Evolutionary conservation across 2,329 filamentous ascomycete genomes (phyloP).

Genomic region (Paracorniculantispora psalliotae): DNA sequence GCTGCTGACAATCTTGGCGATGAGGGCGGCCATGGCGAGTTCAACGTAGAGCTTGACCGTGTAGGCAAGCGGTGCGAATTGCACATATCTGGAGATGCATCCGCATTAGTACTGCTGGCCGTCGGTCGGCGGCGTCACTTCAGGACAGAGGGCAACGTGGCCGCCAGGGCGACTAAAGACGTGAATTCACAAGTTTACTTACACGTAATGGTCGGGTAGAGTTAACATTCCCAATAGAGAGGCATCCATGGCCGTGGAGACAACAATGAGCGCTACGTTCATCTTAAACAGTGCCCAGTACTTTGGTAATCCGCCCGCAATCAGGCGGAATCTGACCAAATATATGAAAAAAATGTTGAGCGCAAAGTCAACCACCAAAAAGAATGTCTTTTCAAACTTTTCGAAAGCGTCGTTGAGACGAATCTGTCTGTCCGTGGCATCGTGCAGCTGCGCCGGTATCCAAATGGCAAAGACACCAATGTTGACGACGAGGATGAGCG

Average conservation of each 20-base stretch:
- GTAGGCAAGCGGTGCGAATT: constrained; percentile 14
- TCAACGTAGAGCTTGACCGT: constrained; percentile 15
- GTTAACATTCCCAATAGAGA: constrained; percentile 22
- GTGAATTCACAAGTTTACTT: neutral
- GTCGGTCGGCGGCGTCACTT: too few species aligned
- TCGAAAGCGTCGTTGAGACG: constrained; percentile 21
- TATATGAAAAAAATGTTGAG: constrained; percentile 48
- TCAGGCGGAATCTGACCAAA: constrained; percentile 40
- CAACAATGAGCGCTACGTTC: constrained; percentile 41
- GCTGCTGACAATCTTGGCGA: constrained; percentile 13
- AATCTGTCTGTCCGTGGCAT: constrained; percentile 9
- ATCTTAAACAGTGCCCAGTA: constrained; percentile 45
- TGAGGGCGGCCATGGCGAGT: constrained; percentile 14
- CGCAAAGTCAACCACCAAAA: constrained; percentile 41
- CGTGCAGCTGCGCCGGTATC: constrained; percentile 31
- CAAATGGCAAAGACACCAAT: constrained; percentile 36
- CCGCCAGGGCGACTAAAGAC: neutral
- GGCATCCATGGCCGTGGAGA: constrained; percentile 46
- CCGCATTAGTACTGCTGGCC: neutral
- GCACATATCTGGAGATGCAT: constrained; percentile 11
- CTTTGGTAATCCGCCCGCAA: constrained; percentile 43
- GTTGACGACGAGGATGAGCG: constrained; percentile 32
- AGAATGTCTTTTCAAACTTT: constrained; percentile 38
- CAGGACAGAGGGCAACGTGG: too few species aligned
- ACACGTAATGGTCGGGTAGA: constrained; percentile 15